These are phyloP conservation scores for Pulveroboletus frians DNA, from an alignment of 768 basidiomycete genomes.

Conservation along the genomic window DNA sequence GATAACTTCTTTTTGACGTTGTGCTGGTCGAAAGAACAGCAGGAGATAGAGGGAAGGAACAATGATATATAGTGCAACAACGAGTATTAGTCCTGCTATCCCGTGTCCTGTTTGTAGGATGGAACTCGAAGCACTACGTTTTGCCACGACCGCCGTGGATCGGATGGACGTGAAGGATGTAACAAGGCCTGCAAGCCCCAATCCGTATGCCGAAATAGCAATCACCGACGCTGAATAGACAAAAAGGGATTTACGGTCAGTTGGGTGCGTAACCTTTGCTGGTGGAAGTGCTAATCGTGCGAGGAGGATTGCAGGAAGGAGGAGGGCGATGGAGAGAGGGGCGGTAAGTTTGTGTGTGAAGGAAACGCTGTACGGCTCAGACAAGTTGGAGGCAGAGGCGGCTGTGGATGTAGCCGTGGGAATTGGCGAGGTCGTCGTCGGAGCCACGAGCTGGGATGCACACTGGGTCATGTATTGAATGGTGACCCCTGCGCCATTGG, in stretches of 20 bases:
- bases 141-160: conserved; percentile 24
- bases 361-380: conserved; percentile 38
- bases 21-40: conserved; percentile 13
- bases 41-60: conserved; percentile 41
- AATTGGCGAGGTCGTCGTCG: conserved; percentile 20
- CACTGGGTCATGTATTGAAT: conserved; percentile 57
- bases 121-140: conserved; percentile 29
- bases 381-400: conserved; percentile 11
- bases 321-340: conserved; percentile 44
- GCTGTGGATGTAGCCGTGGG: conserved; percentile 13
- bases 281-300: conserved; percentile 40
- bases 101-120: conserved; percentile 59
- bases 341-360: conserved; percentile 43
- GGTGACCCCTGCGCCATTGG: conserved; percentile 63
- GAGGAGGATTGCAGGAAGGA: conserved; percentile 40
- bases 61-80: conserved; percentile 53
- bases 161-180: conserved; percentile 57
- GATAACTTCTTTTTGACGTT: conserved; percentile 15
- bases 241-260: conserved; percentile 25
- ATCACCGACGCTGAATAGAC: conserved; percentile 37
- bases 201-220: conserved; percentile 46
- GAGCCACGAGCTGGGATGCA: conserved; percentile 36
- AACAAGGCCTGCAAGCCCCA: conserved; percentile 60
- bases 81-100: conserved; percentile 59
- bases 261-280: conserved; percentile 16